Evolutionary conservation across 2,329 filamentous ascomycete genomes (phyloP).

Genomic region (Neophaeococcomyces aloes): DNA sequence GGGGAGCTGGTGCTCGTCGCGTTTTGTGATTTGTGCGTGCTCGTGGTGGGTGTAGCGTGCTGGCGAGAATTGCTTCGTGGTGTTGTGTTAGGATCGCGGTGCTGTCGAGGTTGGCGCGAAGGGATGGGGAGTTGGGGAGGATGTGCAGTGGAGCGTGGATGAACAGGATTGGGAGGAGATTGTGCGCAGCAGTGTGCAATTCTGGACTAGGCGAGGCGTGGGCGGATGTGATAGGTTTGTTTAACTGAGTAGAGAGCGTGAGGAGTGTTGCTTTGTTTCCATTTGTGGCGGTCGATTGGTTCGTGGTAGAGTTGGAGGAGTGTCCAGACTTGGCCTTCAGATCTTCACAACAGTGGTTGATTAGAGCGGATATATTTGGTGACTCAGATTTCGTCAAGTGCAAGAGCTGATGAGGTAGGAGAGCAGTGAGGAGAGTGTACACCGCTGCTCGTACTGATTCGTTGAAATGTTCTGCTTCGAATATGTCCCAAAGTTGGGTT

Average conservation of each 20-base stretch:
- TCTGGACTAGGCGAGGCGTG: slow-evolving; percentile 22
- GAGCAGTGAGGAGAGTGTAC: slow-evolving; percentile 49
- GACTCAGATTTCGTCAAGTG: slow-evolving; percentile 57
- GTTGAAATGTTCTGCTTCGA: slow-evolving; percentile 43
- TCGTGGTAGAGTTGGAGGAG: too few relatives aligned
- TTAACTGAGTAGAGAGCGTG: not conserved
- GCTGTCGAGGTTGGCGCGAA: slow-evolving; percentile 68
- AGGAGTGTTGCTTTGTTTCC: too few relatives aligned
- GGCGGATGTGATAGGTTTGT: not conserved
- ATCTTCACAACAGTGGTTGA: slow-evolving; percentile 64
- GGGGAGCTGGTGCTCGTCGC: slow-evolving; percentile 15
- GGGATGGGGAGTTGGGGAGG: slow-evolving; percentile 43
- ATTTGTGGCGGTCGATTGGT: too few relatives aligned
- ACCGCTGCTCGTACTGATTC: slow-evolving; percentile 47
- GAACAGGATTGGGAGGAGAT: slow-evolving; percentile 54
- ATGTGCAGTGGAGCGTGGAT: slow-evolving; percentile 49
- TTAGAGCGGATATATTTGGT: slow-evolving; percentile 49
- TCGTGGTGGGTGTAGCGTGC: slow-evolving; percentile 66
- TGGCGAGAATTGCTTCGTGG: slow-evolving; percentile 65
- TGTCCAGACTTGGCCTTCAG: slow-evolving; percentile 30
- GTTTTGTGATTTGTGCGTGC: slow-evolving; percentile 51
- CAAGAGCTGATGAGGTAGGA: slow-evolving; percentile 54
- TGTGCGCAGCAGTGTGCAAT: slow-evolving; percentile 47
- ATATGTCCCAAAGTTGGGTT: slow-evolving; percentile 62
- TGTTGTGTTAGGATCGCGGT: slow-evolving; percentile 62